phyloP scores from a whole-genome alignment of 2,329 filamentous ascomycete species.

The Eutypella sp. region DNA sequence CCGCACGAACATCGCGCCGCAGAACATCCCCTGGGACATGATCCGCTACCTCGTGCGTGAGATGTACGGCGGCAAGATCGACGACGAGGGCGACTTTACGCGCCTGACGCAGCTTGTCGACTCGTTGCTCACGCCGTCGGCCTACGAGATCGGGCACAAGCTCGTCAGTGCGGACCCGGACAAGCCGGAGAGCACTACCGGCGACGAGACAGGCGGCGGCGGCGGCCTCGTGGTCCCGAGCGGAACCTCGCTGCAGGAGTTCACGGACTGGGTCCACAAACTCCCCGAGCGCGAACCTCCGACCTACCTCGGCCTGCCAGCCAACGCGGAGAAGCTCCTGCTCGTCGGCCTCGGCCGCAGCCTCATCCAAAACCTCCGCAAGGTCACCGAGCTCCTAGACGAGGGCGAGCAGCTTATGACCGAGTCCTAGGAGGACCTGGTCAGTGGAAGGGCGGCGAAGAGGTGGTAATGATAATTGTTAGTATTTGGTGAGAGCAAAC shows the following conservation, averaged over 20 bases:
- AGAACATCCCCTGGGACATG: constrained; percentile 96
- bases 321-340: constrained; percentile 93
- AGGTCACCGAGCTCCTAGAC: constrained; percentile 82
- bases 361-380: constrained; percentile 78
- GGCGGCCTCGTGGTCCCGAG: constrained; percentile 64
- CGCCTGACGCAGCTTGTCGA: constrained; percentile 69
- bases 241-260: constrained; percentile 78
- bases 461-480: too few species aligned
- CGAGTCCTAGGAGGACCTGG: constrained; percentile 39
- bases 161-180: constrained; percentile 61
- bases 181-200: constrained; percentile 41
- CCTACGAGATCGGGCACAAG: constrained; percentile 89
- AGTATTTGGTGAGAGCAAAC: too few species aligned
- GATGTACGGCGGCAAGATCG: constrained; percentile 97
- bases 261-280: constrained; percentile 84
- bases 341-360: constrained; percentile 82
- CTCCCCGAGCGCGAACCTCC: constrained; percentile 94
- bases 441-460: too few species aligned
- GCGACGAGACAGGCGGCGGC: background rate
- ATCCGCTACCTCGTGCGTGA: constrained; percentile 85
- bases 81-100: constrained; percentile 79
- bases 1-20: constrained; percentile 86
- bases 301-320: constrained; percentile 87
- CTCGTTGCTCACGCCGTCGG: constrained; percentile 75
- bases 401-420: constrained; percentile 89